phyloP scores from a whole-genome alignment of 129 eudicot genomes.

The Scalesia atractyloides region DNA sequence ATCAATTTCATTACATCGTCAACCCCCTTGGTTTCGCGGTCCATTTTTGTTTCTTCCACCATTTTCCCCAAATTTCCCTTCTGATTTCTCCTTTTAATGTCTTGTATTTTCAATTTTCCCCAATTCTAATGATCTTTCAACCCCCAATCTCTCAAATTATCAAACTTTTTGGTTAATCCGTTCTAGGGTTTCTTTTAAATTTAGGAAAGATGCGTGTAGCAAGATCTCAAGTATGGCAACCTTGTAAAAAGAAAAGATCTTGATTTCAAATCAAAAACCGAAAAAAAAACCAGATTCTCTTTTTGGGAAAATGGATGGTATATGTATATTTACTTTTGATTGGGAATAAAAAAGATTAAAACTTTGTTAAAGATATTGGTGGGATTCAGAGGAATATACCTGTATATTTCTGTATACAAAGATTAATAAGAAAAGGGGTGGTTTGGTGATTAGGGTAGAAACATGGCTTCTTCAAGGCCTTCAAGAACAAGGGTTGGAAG shows the following conservation, averaged over 20 bases:
- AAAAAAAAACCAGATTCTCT: not conserved
- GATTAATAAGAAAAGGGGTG: not conserved
- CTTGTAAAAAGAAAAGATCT: constrained; percentile 88
- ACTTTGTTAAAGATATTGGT: constrained; percentile 1
- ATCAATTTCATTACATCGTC: constrained; percentile 17
- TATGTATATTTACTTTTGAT: constrained; percentile 36
- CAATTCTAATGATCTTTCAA: not conserved
- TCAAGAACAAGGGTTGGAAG: constrained; percentile 71
- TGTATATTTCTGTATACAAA: constrained; percentile 34
- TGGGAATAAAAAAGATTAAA: constrained; percentile 13
- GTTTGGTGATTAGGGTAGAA: constrained; percentile 14
- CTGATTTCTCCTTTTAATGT: constrained; percentile 6
- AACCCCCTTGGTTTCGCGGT: constrained; percentile 15
- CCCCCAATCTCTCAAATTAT: not conserved
- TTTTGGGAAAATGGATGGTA: constrained; percentile 43
- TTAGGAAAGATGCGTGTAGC: constrained; percentile 64
- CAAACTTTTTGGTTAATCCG: constrained; percentile 8
- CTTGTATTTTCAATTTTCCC: not conserved
- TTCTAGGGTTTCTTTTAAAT: constrained; percentile 27
- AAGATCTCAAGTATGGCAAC: constrained; percentile 95
- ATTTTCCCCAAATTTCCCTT: constrained; percentile 18
- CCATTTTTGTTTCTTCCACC: not conserved
- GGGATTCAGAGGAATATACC: constrained; percentile 28
- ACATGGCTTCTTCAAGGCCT: constrained; percentile 41
- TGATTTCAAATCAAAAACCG: constrained; percentile 16